Conservation (phyloP, 768 basidiomycete species). For the Boletus pseudo-olivaceus region DNA sequence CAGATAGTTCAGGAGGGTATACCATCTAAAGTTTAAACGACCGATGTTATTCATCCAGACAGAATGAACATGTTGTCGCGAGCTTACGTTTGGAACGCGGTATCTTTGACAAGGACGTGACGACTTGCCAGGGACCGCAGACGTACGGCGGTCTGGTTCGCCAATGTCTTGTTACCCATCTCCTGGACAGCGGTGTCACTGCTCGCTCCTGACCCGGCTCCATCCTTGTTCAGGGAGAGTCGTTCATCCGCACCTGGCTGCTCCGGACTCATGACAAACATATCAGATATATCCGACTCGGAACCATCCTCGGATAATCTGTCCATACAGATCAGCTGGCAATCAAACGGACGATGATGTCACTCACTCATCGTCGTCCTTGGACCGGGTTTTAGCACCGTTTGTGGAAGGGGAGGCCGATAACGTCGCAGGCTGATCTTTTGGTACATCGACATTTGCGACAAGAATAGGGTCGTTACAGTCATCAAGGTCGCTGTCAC, state of each 20-base stretch:
- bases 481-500: no score
- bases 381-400: background rate
- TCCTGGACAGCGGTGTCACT: background rate
- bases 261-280: conserved; percentile 16
- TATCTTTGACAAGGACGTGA: conserved; percentile 23
- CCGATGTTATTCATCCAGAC: no score
- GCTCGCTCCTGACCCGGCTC: background rate
- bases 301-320: conserved; percentile 15
- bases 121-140: conserved; percentile 3
- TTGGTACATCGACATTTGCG: background rate
- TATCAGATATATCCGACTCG: conserved; percentile 14
- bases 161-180: background rate
- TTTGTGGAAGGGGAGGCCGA: background rate
- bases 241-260: conserved; percentile 1
- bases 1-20: conserved; percentile 38
- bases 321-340: background rate
- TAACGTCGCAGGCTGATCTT: background rate
- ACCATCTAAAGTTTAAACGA: conserved; percentile 32
- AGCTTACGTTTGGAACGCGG: conserved; percentile 25
- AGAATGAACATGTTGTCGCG: no score
- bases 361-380: conserved; percentile 10
- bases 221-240: background rate
- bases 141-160: background rate
- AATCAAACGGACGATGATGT: background rate
- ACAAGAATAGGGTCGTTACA: conserved; percentile 12